phyloP scores from a whole-genome alignment of 73 alveolate genomes.

The Tetrahymena borealis region DNA sequence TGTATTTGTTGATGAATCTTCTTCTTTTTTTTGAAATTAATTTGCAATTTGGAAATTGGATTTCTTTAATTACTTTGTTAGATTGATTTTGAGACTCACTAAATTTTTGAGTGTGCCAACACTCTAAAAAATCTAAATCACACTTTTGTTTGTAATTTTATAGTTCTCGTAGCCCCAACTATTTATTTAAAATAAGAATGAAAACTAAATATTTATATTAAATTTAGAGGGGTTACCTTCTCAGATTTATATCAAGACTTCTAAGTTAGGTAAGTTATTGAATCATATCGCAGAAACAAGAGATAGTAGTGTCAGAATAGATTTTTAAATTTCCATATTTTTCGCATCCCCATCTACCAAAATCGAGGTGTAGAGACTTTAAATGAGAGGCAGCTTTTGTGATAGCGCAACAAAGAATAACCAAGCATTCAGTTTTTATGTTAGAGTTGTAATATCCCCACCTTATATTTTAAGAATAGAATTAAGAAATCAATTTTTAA shows the following conservation, averaged over 20 bases:
- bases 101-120: not conserved
- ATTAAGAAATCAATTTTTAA: no score
- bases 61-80: not conserved
- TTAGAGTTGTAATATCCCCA: not conserved
- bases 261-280: not conserved
- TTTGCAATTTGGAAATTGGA: not conserved
- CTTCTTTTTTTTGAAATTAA: not conserved
- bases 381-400: not conserved
- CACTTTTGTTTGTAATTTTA: not conserved
- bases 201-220: no score
- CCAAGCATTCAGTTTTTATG: not conserved
- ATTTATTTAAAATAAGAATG: not conserved
- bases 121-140: not conserved
- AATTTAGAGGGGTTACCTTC: no score
- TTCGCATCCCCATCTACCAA: constrained; percentile 1
- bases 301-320: not conserved
- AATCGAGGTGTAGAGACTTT: not conserved
- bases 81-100: not conserved
- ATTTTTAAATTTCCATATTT: not conserved
- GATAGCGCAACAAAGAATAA: not conserved
- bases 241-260: not conserved
- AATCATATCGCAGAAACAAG: not conserved
- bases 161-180: not conserved
- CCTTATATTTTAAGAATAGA: no score
- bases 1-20: not conserved